phyloP scores from a whole-genome alignment of 495 filamentous ascomycete species.

The Penicillium pulvis region DNA sequence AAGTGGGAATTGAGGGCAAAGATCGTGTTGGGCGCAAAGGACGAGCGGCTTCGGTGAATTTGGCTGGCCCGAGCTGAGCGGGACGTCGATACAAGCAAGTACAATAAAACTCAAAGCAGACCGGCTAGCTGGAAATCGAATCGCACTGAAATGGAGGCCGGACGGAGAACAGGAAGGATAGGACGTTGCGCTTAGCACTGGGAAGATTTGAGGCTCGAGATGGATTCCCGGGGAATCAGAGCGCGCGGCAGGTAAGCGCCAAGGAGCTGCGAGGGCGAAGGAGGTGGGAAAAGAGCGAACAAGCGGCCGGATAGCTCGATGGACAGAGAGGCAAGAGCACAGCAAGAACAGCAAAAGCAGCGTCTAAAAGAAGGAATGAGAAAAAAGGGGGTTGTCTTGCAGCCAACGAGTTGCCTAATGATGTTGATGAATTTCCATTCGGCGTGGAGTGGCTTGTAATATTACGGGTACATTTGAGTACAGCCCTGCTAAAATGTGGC shows the following conservation, averaged over 20 bases:
- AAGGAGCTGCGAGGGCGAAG: slow-evolving; percentile 12
- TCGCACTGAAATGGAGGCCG: not conserved
- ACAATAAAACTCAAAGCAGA: not conserved
- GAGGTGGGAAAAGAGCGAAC: slow-evolving; percentile 21
- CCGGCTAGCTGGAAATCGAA: slow-evolving; percentile 1
- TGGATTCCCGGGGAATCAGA: slow-evolving; percentile 12
- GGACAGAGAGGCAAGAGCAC: not conserved
- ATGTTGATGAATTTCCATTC: slow-evolving; percentile 26
- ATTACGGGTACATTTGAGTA: slow-evolving; percentile 23
- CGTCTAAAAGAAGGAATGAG: slow-evolving; percentile 7
- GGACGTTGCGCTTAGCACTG: slow-evolving; percentile 6
- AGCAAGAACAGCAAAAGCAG: slow-evolving; percentile 8
- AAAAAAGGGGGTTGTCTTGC: slow-evolving; percentile 11
- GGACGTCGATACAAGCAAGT: slow-evolving; percentile 5
- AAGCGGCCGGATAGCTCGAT: slow-evolving; percentile 13
- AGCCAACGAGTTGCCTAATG: slow-evolving; percentile 16
- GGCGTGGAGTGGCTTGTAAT: slow-evolving; percentile 35
- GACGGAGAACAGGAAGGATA: not conserved
- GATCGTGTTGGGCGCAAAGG: slow-evolving; percentile 11
- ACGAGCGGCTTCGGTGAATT: slow-evolving; percentile 7
- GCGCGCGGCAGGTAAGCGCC: slow-evolving; percentile 21
- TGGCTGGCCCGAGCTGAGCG: slow-evolving; percentile 11
- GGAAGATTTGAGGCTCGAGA: slow-evolving; percentile 13
- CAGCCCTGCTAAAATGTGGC: slow-evolving; percentile 12
- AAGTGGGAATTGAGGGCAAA: slow-evolving; percentile 4